A percentile compares a stretch with the other conserved stretches of the same genome.
phyloP scores from a whole-genome alignment of 305 asterid species.

The Plantago coronopus region DNA sequence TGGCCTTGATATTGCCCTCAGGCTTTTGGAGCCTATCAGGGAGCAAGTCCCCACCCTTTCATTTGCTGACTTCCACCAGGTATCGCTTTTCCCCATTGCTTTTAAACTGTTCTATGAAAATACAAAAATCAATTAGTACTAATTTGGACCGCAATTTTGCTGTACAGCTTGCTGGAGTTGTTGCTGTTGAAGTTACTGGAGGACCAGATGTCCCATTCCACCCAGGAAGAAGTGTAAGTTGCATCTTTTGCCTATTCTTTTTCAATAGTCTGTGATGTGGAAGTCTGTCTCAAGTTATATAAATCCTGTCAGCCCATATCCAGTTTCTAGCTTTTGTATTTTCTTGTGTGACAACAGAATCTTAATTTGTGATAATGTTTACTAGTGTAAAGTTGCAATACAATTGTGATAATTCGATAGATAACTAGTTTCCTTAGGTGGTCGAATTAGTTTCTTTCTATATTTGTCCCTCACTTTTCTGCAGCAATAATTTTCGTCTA shows the following conservation, averaged over 20 bases:
- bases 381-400: background rate
- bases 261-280: background rate
- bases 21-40: constrained; percentile 72
- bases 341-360: too few relatives aligned
- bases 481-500: too few relatives aligned
- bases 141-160: background rate
- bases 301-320: background rate
- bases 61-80: constrained; percentile 82
- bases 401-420: too few relatives aligned
- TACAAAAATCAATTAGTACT: background rate
- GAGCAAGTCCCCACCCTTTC: constrained; percentile 71
- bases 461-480: background rate
- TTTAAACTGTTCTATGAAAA: background rate
- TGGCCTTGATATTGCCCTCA: constrained; percentile 75
- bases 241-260: background rate
- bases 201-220: constrained; percentile 97
- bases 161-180: constrained; percentile 85
- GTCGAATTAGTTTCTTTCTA: background rate
- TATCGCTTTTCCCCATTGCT: constrained; percentile 4
- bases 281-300: too few relatives aligned
- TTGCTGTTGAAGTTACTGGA: constrained; percentile 88
- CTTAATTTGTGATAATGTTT: background rate
- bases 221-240: constrained; percentile 84
- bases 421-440: background rate
- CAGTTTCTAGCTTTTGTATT: background rate